A percentile compares a stretch with the other conserved stretches of the same genome.
Evolutionary conservation across 208 protist species (phyloP).

Genomic region (Eutreptiella sp.): DNA sequence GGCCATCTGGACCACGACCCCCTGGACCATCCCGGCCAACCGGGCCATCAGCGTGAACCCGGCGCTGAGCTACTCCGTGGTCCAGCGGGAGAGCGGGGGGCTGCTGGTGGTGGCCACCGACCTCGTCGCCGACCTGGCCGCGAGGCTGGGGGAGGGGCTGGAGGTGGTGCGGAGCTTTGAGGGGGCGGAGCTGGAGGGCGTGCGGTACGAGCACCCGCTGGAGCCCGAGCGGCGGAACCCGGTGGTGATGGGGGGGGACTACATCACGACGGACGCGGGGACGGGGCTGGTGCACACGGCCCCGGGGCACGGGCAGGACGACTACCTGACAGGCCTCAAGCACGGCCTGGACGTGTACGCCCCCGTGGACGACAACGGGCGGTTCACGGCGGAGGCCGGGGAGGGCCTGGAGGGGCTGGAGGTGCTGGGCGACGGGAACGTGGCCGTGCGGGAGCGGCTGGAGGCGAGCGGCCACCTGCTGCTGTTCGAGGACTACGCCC

Average conservation of each 20-base stretch:
- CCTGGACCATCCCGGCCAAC: conserved; percentile 99
- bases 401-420: conserved; percentile 89
- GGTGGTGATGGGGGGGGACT: conserved; percentile 53
- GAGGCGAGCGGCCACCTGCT: conserved; percentile 83
- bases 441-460: conserved; percentile 85
- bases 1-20: conserved; percentile 99
- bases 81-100: conserved; percentile 54
- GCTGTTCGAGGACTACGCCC: conserved; percentile 71
- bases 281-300: conserved; percentile 99
- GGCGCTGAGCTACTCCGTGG: conserved; percentile 93
- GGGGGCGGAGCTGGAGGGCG: not conserved
- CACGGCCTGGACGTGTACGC: conserved; percentile 77
- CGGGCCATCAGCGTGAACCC: conserved; percentile 97
- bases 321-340: conserved; percentile 93
- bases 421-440: conserved; percentile 96
- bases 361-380: conserved; percentile 96
- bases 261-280: conserved; percentile 94
- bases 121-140: too few relatives aligned
- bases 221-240: not conserved
- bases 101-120: conserved; percentile 32
- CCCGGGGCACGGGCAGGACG: conserved; percentile 99
- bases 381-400: conserved; percentile 90
- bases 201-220: not conserved
- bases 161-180: too few relatives aligned
- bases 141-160: too few relatives aligned